phyloP scores from a whole-genome alignment of 2,329 filamentous ascomycete species.

The Pestalotiopsis sp. region DNA sequence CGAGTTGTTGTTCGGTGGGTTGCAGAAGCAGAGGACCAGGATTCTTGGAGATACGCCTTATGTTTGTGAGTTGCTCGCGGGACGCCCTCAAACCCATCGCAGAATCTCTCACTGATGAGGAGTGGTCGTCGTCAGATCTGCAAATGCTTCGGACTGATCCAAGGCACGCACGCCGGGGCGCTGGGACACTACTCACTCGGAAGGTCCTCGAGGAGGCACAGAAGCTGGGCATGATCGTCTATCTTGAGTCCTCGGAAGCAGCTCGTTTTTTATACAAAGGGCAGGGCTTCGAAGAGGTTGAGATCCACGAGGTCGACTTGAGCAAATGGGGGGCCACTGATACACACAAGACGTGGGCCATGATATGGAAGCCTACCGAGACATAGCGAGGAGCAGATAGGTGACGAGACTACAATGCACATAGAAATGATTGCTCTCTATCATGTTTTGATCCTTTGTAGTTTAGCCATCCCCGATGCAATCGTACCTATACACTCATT shows the following conservation, averaged over 20 bases:
- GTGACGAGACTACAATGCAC: too few relatives aligned
- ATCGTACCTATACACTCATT: too few relatives aligned
- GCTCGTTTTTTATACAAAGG: conserved; percentile 40
- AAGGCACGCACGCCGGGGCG: conserved; percentile 41
- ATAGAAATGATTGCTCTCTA: too few relatives aligned
- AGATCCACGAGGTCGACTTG: conserved; percentile 28
- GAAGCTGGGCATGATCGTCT: conserved; percentile 34
- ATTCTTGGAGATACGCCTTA: conserved; percentile 25
- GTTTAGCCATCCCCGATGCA: background rate
- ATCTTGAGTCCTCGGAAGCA: conserved; percentile 38
- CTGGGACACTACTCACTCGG: conserved; percentile 39
- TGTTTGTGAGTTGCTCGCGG: conserved; percentile 27
- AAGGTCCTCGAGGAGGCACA: conserved; percentile 40
- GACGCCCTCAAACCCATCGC: background rate
- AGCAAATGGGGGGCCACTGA: conserved; percentile 32
- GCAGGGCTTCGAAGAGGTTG: conserved; percentile 42
- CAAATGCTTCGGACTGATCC: conserved; percentile 42
- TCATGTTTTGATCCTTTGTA: too few relatives aligned
- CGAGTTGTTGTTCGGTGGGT: conserved; percentile 30
- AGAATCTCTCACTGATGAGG: background rate
- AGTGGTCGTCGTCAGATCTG: conserved; percentile 31
- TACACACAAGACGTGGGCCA: conserved; percentile 26
- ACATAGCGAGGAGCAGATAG: background rate
- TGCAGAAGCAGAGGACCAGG: conserved; percentile 20
- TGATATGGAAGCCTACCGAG: conserved; percentile 24